Evolutionary conservation across 2,329 filamentous ascomycete species (phyloP), one percentile per base, ranked within the genome.

Genomic region (Gnomoniopsis smithogilvyi): DNA sequence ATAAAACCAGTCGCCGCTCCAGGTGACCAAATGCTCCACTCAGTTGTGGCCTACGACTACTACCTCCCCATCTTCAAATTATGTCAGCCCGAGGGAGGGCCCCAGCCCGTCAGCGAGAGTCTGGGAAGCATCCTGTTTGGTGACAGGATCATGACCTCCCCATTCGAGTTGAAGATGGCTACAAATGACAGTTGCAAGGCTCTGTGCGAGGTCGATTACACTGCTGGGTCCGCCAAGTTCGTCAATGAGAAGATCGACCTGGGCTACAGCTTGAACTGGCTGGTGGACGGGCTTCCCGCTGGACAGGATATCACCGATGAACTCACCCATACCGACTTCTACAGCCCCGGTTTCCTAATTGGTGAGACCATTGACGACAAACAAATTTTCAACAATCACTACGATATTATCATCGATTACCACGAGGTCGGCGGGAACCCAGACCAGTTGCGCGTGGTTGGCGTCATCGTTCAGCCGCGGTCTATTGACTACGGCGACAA

Each of bases 61-160:
- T 99, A 99, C 73, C 87, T 95, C 67, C 84, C 87, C 6, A 83
- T 83, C 3, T 96, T 99, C 75, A 87, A 90, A 70, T 96, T 97
- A 79, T 99, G 95, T 75, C 78, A 83, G 66, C 95, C 94, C 2
- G 78, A 89, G 58, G 87, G 81, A 62, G 91, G 91, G 2, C 87
- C 92, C 10, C 74, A 93, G 71, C 84, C 90, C 77, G 86, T 96
- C 22, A 88, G 91, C 45, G 95, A 97, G 76, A 95, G 91, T 64
- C 75, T 99, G 64, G 95, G 95, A 24, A 97, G 94, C 79, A 99
- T 99, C 70, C 76, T 99, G 54, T 99, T 99, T 67, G 95, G 95
- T 66, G 95, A 99, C 76, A 86, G 95, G 58, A 99, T 99, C 77
- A 92, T 92, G 77, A 96, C 92, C n/a, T 98, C 94, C 38, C 91